Base-by-base conservation (phyloP, 2,329 filamentous ascomycete genomes). In the Ceratocystis cacaofunesta region DNA sequence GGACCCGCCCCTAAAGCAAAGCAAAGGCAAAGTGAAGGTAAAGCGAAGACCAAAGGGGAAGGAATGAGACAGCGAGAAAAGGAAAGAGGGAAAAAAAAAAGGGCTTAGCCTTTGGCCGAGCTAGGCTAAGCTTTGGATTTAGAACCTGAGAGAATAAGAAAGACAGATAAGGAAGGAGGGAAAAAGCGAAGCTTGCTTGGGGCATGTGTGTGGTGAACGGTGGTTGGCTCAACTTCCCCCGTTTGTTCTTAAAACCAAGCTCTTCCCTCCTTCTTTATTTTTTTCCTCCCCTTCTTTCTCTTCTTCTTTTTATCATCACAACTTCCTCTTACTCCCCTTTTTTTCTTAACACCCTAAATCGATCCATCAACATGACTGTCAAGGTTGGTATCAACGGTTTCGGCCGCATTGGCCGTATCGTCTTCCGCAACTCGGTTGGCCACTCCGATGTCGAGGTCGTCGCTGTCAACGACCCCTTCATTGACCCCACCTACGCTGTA, bases 331-430 rank as follows among this genome's bases (percentile, higher is more conserved):
- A 46, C 61, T 58, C 30, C 61, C 48, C n/a, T 25, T 36, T 50
- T 52, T 50, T 30, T 43, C 8, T 28, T n/a, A 58, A 62, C 65
- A 62, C 65, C 44, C 32, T 44, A 41, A 66, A n/a, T 30, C 41
- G 28, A 50, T 61, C 15, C 55, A 62, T 68, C 73, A 75, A 70
- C 72, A 77, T 77, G 76, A 73, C 75, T 76, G 77, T 82, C 77
- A 85, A 95, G 86, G 90, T 95, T 77, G 91, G 91, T 79, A 96
- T 96, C 88, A 97, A 96, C 88, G 92, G 94, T 79, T 99, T 99
- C 84, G 94, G 94, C 82, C 92, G 94, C 80, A 99, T 99, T 80
- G 94, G 94, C 76, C 89, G 94, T 79, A 96, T 99, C 78, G 87
- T 97, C 83, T 94, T 97, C 89, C 90, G 92, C 82, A 97, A 96